Conservation (phyloP, 768 basidiomycete genomes). For the Auriscalpium microsporum region DNA sequence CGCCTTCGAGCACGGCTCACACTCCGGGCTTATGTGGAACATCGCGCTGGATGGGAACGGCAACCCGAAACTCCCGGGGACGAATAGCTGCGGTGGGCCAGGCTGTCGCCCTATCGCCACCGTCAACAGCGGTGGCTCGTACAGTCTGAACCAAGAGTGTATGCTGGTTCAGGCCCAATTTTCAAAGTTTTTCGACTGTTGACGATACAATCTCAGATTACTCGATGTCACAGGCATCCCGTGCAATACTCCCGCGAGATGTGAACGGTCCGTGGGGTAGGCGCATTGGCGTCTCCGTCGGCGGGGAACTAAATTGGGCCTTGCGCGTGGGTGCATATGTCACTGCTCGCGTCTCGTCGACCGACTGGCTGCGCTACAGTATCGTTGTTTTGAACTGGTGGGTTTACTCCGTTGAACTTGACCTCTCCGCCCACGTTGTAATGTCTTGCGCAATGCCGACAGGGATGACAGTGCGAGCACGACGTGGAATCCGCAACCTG, state of each 20-base stretch:
- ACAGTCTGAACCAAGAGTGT: constrained; percentile 69
- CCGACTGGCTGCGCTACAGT: constrained; percentile 57
- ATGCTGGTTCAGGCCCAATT: constrained; percentile 14
- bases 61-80: constrained; percentile 55
- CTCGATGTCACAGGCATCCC: constrained; percentile 65
- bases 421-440: background rate
- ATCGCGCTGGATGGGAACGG: constrained; percentile 57
- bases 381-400: constrained; percentile 65
- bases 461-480: constrained; percentile 42
- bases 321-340: constrained; percentile 58
- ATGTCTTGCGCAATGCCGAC: background rate
- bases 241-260: constrained; percentile 64
- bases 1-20: constrained; percentile 30
- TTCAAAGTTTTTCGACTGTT: background rate
- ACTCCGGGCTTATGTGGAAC: constrained; percentile 65
- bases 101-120: constrained; percentile 63
- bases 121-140: constrained; percentile 55
- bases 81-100: constrained; percentile 47
- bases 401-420: background rate
- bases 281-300: constrained; percentile 58
- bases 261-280: constrained; percentile 59
- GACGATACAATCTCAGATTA: constrained; percentile 35
- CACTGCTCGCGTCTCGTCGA: constrained; percentile 41
- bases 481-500: constrained; percentile 45
- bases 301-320: constrained; percentile 46